A percentile compares a stretch with the other conserved stretches of the same genome.
phyloP scores from a whole-genome alignment of 768 basidiomycete genomes.

The Calvatia gigantea region DNA sequence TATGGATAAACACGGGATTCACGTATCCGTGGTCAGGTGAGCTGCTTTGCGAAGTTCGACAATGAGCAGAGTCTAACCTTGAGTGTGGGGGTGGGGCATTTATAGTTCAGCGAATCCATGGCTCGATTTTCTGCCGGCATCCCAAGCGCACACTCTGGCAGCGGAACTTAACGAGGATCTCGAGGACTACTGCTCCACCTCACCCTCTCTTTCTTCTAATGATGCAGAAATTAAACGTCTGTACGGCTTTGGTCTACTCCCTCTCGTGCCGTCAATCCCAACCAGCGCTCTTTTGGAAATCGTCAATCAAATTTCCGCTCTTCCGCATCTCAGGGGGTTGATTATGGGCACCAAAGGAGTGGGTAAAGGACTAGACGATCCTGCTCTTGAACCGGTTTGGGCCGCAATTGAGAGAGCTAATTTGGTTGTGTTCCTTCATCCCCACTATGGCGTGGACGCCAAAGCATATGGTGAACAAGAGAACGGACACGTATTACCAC shows the following conservation, averaged over 20 bases:
- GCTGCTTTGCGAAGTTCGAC: constrained; percentile 7
- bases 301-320: constrained; percentile 59
- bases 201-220: constrained; percentile 38
- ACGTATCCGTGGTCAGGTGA: constrained; percentile 76
- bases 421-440: constrained; percentile 81
- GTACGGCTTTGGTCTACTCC: constrained; percentile 83
- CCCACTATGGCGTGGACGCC: constrained; percentile 80
- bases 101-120: constrained; percentile 84
- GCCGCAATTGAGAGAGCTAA: constrained; percentile 64
- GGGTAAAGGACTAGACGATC: constrained; percentile 80
- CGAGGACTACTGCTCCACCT: constrained; percentile 72
- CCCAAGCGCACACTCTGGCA: constrained; percentile 64
- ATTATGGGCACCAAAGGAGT: constrained; percentile 82
- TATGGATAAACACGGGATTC: constrained; percentile 81
- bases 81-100: background rate
- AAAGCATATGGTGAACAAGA: constrained; percentile 70
- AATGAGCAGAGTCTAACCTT: too few species aligned
- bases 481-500: constrained; percentile 85
- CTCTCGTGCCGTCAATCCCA: constrained; percentile 67
- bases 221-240: constrained; percentile 51
- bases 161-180: constrained; percentile 73
- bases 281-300: constrained; percentile 55
- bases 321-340: constrained; percentile 67
- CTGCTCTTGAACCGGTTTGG: constrained; percentile 77
- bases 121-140: constrained; percentile 79